Evolutionary conservation across 2,329 filamentous ascomycete species (phyloP), one percentile per base, ranked within the genome.

Genomic region (Falciphora oryzae): DNA sequence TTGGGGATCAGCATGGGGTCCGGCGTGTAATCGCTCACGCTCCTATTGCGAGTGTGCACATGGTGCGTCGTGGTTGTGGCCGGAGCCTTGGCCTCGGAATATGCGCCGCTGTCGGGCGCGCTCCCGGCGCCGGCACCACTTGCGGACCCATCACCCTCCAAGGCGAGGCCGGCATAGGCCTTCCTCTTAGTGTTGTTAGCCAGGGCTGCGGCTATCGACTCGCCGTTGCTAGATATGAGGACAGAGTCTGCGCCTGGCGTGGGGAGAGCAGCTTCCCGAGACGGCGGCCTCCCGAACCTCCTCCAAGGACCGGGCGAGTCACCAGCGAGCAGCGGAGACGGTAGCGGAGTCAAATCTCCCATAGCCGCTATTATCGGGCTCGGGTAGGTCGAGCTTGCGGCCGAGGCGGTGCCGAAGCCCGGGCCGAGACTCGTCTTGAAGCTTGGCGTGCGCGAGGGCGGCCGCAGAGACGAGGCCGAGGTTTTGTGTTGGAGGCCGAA

Each of bases 1-100:
- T 87, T 90, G 0, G 89, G 83, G 62, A 90, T 83, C 58, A 87
- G 82, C 68, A 89, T 80, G 6, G 85, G 79, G 64, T 95, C 90
- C 2, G 93, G 92, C 0, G 87, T 83, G 75, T 96, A 97, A 68
- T 97, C 93, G 78, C 93, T 97, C 31, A 95, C 79, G 75, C 93
- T 97, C 70, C 93, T 85, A 74, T 95, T 93, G 66, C 91, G 85
- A 16, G 80, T 80, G 74, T 92, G 90, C 70, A 64, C 67, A 69
- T 65, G 69, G 70, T 63, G 66, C 64, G 64, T 69, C 22, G 22
- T 29, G 31, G 29, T 44, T 2, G 53, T 38, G 32, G 22, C 35
- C 18, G 62, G 29, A 25, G 63, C 67, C 63, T 61, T 73, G 69
- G 35, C 44, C 5, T 22, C 44, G 7, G 44, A 53, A n/a, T 22